Conservation (phyloP, 805 yeast genomes). For the Yamadazyma insecticola region DNA sequence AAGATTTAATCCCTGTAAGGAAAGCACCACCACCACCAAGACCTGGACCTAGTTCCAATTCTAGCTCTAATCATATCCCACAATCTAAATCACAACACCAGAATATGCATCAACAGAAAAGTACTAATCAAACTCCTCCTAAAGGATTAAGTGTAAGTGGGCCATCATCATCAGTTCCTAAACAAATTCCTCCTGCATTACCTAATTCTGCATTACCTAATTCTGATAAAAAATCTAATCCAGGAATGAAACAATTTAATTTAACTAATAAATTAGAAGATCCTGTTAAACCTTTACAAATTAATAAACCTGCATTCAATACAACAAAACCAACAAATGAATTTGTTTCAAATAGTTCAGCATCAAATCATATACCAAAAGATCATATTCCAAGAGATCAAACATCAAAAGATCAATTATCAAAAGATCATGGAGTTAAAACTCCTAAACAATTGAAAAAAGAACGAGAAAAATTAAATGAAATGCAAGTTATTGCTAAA, state of each 20-base stretch:
- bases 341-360: not conserved
- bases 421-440: constrained; percentile 12
- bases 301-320: constrained; percentile 2
- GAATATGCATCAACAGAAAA: no score
- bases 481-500: constrained; percentile 79
- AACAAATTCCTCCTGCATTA: constrained; percentile 26
- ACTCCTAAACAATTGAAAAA: constrained; percentile 36
- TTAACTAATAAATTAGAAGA: constrained; percentile 2
- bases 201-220: no score
- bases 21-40: constrained; percentile 55
- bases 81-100: no score
- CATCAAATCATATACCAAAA: not conserved
- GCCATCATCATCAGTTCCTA: constrained; percentile 17
- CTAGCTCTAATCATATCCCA: no score
- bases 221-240: no score
- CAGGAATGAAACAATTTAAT: constrained; percentile 7
- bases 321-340: not conserved
- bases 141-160: constrained; percentile 1
- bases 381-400: not conserved
- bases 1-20: constrained; percentile 43
- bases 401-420: not conserved
- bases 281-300: constrained; percentile 1
- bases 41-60: no score
- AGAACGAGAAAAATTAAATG: constrained; percentile 57
- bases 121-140: no score